phyloP scores from a whole-genome alignment of 2,329 filamentous ascomycete genomes.

The Penicillium expansum region DNA sequence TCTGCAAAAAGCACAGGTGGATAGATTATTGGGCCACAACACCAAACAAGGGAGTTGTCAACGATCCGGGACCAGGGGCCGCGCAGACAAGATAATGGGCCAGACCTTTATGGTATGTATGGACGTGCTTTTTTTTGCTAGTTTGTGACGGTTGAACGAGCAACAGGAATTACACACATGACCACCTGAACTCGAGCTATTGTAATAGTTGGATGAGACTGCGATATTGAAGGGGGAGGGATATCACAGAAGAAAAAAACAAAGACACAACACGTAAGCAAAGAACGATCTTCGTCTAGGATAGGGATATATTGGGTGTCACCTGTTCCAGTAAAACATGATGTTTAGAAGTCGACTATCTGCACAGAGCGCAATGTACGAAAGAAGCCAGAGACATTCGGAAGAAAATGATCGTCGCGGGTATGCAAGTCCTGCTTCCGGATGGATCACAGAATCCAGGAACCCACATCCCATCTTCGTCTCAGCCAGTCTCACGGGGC shows the following conservation, averaged over 20 bases:
- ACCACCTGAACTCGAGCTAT: not conserved
- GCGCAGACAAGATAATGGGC: not conserved
- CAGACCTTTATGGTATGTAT: conserved; percentile 8
- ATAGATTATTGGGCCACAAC: conserved; percentile 18
- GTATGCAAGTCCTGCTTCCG: conserved; percentile 24
- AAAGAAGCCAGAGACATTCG: conserved; percentile 1
- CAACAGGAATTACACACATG: not conserved
- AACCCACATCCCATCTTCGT: conserved; percentile 11
- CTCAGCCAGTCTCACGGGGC: conserved; percentile 7
- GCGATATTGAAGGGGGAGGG: not conserved
- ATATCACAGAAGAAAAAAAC: not conserved
- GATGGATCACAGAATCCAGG: conserved; percentile 12
- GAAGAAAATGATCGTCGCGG: conserved; percentile 18
- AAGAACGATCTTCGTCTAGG: not conserved
- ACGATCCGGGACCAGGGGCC: not conserved
- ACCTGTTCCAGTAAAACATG: conserved; percentile 1
- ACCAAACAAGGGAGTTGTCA: conserved; percentile 20
- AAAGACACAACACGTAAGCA: not conserved
- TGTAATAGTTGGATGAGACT: not conserved
- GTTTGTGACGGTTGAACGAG: not conserved
- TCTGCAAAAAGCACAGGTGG: conserved; percentile 18
- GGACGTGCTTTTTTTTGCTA: not conserved
- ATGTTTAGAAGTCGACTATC: conserved; percentile 6
- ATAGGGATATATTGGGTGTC: conserved; percentile 3
- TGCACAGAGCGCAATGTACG: not conserved